Evolutionary conservation across 129 eudicot species (phyloP), one percentile per base, ranked within the genome.

Genomic region (Artemisia annua): DNA sequence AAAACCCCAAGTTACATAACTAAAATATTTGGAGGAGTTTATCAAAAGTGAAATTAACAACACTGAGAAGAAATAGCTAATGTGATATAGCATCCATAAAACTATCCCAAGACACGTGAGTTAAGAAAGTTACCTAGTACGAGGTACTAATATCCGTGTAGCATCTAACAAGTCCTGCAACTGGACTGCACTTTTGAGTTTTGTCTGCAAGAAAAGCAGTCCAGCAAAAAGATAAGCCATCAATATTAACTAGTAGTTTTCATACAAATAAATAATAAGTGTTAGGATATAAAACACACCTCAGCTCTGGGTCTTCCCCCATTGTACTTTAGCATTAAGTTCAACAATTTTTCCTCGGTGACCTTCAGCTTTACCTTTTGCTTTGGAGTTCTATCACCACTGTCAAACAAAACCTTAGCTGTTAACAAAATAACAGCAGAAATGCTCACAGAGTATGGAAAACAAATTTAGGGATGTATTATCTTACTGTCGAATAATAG

Each of bases 331-430:
- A 95, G 77, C 99, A 95, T 88, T 84, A 90, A 85, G 77, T 90
- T 91, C 65, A 95, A 77, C 73, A 95, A 83, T 63, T 86, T 95
- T 67, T 95, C 99, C 83, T 95, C 97, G 4, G 99, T 95, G 75
- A 95, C 97, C 88, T 88, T 90, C 88, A 95, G 70, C 75, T 95
- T 95, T 67, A 95, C 99, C 71, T 95, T 95, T 77, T 95, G 99
- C 74, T 95, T 95, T 67, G 97, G 90, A 81, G 99, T 95, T 88
- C 99, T 86, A 81, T 95, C 99, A 43, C 99, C 99, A 88, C 99
- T 95, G 91, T 79, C 59, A 57, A 74, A 67, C 51, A 56, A 67
- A 73, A 64, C 66, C 63, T 44, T 3, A 62, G 7, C 24, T 55
- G 17, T 51, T 13, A 56, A 67, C 19, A 19, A 28, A 51, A 64